phyloP scores from a whole-genome alignment of 495 filamentous ascomycete species.

The Trichoderma reesei region DNA sequence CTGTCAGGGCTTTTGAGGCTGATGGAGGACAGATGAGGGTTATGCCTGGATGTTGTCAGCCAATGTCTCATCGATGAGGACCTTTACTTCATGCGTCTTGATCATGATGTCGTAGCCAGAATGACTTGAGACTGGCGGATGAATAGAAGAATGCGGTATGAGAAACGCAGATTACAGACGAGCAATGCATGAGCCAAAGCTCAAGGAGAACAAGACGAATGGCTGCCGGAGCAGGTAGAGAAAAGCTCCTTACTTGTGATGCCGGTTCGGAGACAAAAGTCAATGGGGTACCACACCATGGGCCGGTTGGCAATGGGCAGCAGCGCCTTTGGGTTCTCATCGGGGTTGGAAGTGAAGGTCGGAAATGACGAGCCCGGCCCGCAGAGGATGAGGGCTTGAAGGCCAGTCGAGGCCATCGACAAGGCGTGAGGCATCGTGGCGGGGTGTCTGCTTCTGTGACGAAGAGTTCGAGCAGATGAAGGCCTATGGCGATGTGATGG shows the following conservation, averaged over 20 bases:
- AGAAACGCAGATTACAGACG: too few relatives aligned
- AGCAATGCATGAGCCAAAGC: background rate
- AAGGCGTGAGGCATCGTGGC: slow-evolving; percentile 55
- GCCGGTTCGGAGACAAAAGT: slow-evolving; percentile 80
- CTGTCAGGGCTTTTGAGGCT: slow-evolving; percentile 56
- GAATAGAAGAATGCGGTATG: too few relatives aligned
- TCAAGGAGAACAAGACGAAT: slow-evolving; percentile 8
- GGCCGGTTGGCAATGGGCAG: slow-evolving; percentile 88
- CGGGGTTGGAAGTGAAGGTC: slow-evolving; percentile 82
- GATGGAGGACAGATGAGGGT: slow-evolving; percentile 74
- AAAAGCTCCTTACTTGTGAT: slow-evolving; percentile 52
- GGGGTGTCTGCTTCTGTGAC: background rate
- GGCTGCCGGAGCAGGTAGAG: background rate
- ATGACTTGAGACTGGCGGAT: background rate
- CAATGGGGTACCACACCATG: slow-evolving; percentile 91
- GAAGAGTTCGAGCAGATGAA: background rate
- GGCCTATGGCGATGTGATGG: background rate
- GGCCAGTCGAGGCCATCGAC: slow-evolving; percentile 62
- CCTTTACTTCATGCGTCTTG: background rate
- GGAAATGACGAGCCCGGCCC: slow-evolving; percentile 83
- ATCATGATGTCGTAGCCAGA: background rate
- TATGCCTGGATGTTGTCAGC: slow-evolving; percentile 48
- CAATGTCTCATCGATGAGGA: background rate
- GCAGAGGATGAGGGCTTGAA: slow-evolving; percentile 89
- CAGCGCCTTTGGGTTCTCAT: slow-evolving; percentile 84